Evolutionary conservation across 2,329 filamentous ascomycete species (phyloP), one percentile per base, ranked within the genome.

Genomic region (Hortaea sp.): DNA sequence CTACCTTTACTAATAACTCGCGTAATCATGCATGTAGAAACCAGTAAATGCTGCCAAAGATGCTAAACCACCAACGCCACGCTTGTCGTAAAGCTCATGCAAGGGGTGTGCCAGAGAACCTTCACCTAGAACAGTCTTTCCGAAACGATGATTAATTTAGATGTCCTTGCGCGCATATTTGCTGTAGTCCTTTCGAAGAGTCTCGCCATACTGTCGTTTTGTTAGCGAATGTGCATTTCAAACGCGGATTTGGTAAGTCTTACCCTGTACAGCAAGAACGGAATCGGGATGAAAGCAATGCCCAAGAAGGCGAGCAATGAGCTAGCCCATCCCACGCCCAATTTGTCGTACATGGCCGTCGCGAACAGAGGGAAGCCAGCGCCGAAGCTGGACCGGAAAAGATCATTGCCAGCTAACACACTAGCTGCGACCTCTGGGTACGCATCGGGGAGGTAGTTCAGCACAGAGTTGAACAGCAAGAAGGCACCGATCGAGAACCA

Each of bases 381-480:
- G 43, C 68, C 68, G 47, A 71, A 69, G 0, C 57, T 41, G 12
- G 57, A 62, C 20, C 69, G 52, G 56, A 71, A 62, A n/a, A 72
- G 53, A 47, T 69, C 67, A 47, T 70, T 71, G 2, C 67, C 68
- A 0, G 68, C 69, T n/a, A 70, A 55, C 7, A 71, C 68, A 37
- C 57, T 63, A 6, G 69, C 68, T 0, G 65, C 66, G 29, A 68
- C 62, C 27, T 69, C 60, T 3, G 67, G 67, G 43, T 70, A 72
- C 0, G 67, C 63, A 39, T 69, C 66, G 20, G 60, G 57, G 1
- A 70, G 58, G 49, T 72, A 72, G 45, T 66, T 72, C 28, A 75
- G 58, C 0, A 73, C 66, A 1, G 62, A 62, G 42, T 73, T 70
- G 59, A 74, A 73, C 6, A 75, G 63, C n/a, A 72, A 53, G 50